Evolutionary conservation across 768 basidiomycete species (phyloP), one percentile per base, ranked within the genome.

Genomic region (Leccinellum rugosiceps): DNA sequence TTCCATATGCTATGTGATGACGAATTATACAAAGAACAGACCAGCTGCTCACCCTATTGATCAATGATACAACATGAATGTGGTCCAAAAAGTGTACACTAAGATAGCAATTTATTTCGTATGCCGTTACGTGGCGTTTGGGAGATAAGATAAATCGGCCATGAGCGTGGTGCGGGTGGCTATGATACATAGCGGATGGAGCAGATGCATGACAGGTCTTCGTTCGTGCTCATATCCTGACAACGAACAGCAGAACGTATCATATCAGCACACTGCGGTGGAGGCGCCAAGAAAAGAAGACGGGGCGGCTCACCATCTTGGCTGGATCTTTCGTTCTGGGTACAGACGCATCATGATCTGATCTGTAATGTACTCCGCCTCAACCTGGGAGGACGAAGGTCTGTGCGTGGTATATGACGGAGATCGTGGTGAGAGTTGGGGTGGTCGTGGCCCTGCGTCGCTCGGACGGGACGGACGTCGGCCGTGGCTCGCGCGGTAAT

Each of bases 281-380:
- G 32, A 14, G 32, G 4, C n/a, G 3, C 38, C 17, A 4, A 38
- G 3, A 38, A 38, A 38, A 38, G 38, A 38, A 38, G 17, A 38
- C 35, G 7, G 38, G 38, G 6, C 2, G 13, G 52, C 70, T 56
- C 50, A 73, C 71, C 71, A 72, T 62, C 71, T 60, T 13, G 71
- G 71, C 49, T 68, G 72, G 17, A 72, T 72, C 26, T 58, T 55
- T 58, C 60, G 70, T 58, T 72, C 71, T 26, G 71, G 71, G 44
- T 73, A 73, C 11, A 72, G 61, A 38, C 68, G 58, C 71, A 72
- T 72, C 68, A 72, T 63, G 46, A 73, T 73, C 52, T 73, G 72
- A 59, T 72, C 71, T 2, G 70, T 65, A 34, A 64, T 66, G 56
- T 59, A 72, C 58, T 73, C 71, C 14, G 68, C 63, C 55, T 72